These are phyloP conservation scores for Orbilia oligospora DNA, from an alignment of 2,329 filamentous ascomycete species.

Conservation along the genomic window DNA sequence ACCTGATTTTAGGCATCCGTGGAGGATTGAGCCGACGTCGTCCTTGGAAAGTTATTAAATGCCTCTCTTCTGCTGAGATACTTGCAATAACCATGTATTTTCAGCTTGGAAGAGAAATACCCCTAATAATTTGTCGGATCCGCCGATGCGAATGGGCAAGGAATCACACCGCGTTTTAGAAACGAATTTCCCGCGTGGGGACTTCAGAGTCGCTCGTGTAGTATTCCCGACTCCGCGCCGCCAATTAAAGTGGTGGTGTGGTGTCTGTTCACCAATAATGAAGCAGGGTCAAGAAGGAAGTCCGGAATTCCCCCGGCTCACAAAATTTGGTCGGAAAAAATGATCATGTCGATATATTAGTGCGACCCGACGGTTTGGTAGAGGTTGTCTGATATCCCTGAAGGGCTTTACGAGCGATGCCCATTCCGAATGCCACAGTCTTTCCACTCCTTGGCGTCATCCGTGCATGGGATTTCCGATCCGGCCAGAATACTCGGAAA, in stretches of 20 bases:
- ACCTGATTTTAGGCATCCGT: slow-evolving; percentile 56
- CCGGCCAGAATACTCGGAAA: slow-evolving; percentile 14
- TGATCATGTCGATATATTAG: slow-evolving; percentile 43
- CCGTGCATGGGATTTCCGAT: slow-evolving; percentile 14
- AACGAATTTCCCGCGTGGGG: slow-evolving; percentile 61
- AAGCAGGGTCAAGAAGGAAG: slow-evolving; percentile 32
- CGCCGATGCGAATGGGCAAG: slow-evolving; percentile 50
- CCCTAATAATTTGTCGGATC: slow-evolving; percentile 33
- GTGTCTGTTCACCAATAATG: slow-evolving; percentile 21
- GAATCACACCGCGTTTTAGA: slow-evolving; percentile 58
- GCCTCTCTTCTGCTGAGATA: slow-evolving; percentile 32
- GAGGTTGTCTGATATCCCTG: slow-evolving; percentile 49
- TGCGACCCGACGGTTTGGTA: slow-evolving; percentile 50
- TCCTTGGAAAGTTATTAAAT: slow-evolving; percentile 32
- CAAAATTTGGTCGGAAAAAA: slow-evolving; percentile 38
- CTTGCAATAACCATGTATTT: slow-evolving; percentile 12
- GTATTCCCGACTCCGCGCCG: slow-evolving; percentile 59
- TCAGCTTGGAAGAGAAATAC: slow-evolving; percentile 23
- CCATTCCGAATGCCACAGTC: slow-evolving; percentile 9
- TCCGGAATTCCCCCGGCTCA: slow-evolving; percentile 52
- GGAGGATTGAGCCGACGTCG: slow-evolving; percentile 44
- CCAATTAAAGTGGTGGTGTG: slow-evolving; percentile 37
- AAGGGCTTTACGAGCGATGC: slow-evolving; percentile 46
- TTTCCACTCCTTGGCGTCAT: slow-evolving; percentile 28
- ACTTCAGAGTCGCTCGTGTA: slow-evolving; percentile 53